phyloP scores from a whole-genome alignment of 192 early-diverging fungal genomes.

The Oehlia diaphana region DNA sequence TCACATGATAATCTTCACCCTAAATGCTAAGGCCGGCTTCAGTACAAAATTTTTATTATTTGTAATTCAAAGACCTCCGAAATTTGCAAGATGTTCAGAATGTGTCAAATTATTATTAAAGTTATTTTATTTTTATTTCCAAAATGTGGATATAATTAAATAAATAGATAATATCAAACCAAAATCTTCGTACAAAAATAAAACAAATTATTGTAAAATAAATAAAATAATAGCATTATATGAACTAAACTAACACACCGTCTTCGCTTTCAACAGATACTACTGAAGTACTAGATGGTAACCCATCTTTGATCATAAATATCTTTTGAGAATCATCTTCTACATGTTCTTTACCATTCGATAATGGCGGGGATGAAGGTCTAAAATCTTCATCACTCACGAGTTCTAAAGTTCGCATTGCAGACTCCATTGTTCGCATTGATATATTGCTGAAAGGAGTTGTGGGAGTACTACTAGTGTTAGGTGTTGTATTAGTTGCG shows the following conservation, averaged over 20 bases:
- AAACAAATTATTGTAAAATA: no score
- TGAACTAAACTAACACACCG: not conserved
- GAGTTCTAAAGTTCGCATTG: not conserved
- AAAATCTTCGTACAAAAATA: not conserved
- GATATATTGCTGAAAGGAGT: not conserved
- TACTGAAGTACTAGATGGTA: constrained; percentile 3
- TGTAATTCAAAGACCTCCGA: no score
- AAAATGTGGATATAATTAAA: no score
- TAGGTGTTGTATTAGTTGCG: not conserved
- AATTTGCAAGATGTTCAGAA: no score
- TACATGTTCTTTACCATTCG: not conserved
- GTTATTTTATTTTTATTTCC: not conserved
- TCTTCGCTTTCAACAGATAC: not conserved
- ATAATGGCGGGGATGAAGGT: not conserved
- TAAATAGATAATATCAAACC: no score
- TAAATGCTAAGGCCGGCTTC: no score
- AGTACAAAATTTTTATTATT: no score
- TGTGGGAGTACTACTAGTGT: not conserved
- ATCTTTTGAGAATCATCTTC: not conserved
- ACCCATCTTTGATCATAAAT: not conserved
- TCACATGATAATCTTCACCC: not conserved
- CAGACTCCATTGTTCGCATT: not conserved
- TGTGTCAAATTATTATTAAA: no score
- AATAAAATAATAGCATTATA: no score
- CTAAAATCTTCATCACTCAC: not conserved